phyloP scores from a whole-genome alignment of 208 protist genomes.

The Borovskyia barvae region DNA sequence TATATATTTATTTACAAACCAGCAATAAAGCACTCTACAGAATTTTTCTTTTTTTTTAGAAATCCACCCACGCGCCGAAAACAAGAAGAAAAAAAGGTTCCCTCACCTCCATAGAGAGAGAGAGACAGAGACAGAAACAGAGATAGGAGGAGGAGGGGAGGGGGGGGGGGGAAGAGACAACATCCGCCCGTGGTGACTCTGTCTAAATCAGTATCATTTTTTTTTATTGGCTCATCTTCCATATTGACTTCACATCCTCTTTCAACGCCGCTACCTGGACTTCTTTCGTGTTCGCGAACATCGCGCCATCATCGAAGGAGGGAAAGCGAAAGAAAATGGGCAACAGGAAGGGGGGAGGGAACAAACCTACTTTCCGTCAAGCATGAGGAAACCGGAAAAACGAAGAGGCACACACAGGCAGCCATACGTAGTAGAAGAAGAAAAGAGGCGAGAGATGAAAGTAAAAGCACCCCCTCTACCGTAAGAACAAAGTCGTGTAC shows the following conservation, averaged over 20 bases:
- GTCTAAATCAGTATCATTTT: too few relatives aligned
- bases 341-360: not conserved
- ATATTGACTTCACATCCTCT: too few relatives aligned
- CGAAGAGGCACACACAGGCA: too few relatives aligned
- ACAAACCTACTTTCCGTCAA: not conserved
- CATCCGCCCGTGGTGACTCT: not conserved
- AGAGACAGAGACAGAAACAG: not conserved
- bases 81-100: not conserved
- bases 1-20: not conserved
- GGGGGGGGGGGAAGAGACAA: not conserved
- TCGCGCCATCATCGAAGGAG: not conserved
- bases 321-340: not conserved
- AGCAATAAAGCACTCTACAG: not conserved
- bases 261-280: too few relatives aligned
- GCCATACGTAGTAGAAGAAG: too few relatives aligned
- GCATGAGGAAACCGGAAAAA: too few relatives aligned
- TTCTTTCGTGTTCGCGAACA: not conserved
- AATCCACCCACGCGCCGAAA: not conserved
- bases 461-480: too few relatives aligned
- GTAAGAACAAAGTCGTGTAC: too few relatives aligned
- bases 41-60: slow-evolving; percentile 1
- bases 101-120: not conserved
- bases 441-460: too few relatives aligned
- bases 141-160: not conserved
- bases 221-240: too few relatives aligned